A percentile compares a stretch with the other conserved stretches of the same genome.
Evolutionary conservation across 495 filamentous ascomycete species (phyloP).

Genomic region (Penicillium mononematosum): DNA sequence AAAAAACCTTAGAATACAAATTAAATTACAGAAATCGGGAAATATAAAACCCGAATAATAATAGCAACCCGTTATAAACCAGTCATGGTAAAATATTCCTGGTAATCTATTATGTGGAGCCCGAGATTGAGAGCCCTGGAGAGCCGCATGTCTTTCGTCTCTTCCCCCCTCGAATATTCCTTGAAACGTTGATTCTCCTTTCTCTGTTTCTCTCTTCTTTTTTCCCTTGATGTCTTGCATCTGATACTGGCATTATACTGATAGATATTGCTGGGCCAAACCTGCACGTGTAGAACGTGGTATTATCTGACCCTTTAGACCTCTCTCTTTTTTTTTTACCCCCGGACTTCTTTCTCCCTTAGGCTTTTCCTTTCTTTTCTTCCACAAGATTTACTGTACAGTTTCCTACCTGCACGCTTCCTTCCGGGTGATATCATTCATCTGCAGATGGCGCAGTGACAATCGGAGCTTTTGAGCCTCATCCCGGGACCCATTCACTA

Average conservation of each 20-base stretch:
- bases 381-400: neutral
- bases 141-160: constrained; percentile 1
- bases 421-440: constrained; percentile 9
- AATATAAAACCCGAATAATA: neutral
- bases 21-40: neutral
- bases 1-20: neutral
- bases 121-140: neutral
- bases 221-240: neutral
- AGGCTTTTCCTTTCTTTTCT: constrained; percentile 10
- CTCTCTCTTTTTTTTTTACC: constrained; percentile 2
- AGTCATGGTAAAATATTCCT: neutral
- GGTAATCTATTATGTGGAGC: constrained; percentile 8
- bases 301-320: neutral
- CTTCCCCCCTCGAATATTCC: constrained; percentile 4
- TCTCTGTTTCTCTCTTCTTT: neutral
- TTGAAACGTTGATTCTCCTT: constrained; percentile 8
- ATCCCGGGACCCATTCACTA: constrained; percentile 12
- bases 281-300: constrained; percentile 4
- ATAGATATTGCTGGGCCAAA: neutral
- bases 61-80: neutral
- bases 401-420: neutral
- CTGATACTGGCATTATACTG: constrained; percentile 8
- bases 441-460: constrained; percentile 16
- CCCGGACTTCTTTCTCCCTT: neutral
- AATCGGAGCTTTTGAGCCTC: constrained; percentile 15